Evolutionary conservation across 768 basidiomycete species (phyloP), one percentile per base, ranked within the genome.

Genomic region (Galerina marginata): DNA sequence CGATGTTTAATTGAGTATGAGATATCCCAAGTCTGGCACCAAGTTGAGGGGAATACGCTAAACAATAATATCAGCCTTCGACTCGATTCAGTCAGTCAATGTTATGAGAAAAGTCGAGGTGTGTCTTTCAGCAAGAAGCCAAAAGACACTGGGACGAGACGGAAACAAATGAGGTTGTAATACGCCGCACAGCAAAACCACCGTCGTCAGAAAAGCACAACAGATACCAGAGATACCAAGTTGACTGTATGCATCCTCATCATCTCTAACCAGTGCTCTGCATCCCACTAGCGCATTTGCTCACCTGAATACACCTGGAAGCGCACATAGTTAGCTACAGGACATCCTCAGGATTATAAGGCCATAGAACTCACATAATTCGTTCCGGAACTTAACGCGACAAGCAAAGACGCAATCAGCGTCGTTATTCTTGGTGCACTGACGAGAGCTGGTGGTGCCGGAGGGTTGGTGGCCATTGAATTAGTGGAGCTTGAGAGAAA

Each of bases 11-110:
- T 58, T 91, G 86, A 0, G 94, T 96, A 56, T 95, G 91, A 3
- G 85, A 83, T 52, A 96, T 84, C 47, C 82, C 78, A 15, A 96
- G 82, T 42, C 86, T 84, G n/a, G 86, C 75, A 1, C 91, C 92
- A 4, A 96, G 83, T 71, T 96, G 94, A 0, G 95, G 94, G 1
- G 91, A 86, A 71, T 95, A 97, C 16, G 93, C 94, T 88, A 55
- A 38, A 40, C 42, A 12, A 36, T 16, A 26, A n/a, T 3, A 46
- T 61, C 43, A 61, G 60, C 50, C 42, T 14, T n/a, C 6, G 2
- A 16, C 33, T 38, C 14, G 5, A 44, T 45, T 26, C n/a, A 33
- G n/a, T 20, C 14, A 38, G 14, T 33, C 29, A 33, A 5, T 33
- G 29, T 33, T 33, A 1, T 33, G 29, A 33, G 29, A 54, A 37